Evolutionary conservation across 805 yeast species (phyloP), one percentile per base, ranked within the genome.

Genomic region (Wickerhamiella azymoides): DNA sequence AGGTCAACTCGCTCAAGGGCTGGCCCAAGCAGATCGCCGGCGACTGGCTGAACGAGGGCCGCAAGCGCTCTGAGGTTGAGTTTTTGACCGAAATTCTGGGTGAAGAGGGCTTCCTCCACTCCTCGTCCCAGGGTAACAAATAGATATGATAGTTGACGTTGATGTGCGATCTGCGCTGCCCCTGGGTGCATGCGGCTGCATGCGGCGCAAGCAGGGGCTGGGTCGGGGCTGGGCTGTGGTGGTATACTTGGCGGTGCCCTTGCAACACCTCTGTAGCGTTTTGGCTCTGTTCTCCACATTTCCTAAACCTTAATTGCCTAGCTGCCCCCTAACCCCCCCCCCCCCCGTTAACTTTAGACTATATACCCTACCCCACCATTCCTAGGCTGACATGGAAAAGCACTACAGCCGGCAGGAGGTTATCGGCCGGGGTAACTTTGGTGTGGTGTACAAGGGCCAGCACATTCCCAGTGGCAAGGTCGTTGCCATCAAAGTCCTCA

Each of bases 371-470:
- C 14, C 33, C 14, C 33, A n/a, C 14, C 16, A 7, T 7, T 4
- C 16, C 8, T 6, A 11, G 16, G 33, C 33, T 30, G 33, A 30
- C 33, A 40, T 40, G 44, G 38, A 32, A 37, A 14, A 37, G 40
- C 37, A 42, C 32, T 86, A 79, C 64, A 79, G 80, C 56, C 72
- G 95, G 40, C 80, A 89, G 11, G 96, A 92, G 63, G 79, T 86
- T 28, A 81, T 93, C 11, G 99, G 98, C 8, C 73, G 93, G 48
- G 99, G 99, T 18, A 92, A 86, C 66, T 92, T 92, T 63, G 99
- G 99, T 39, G 80, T 88, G 21, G 99, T 92, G 4, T 92, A 89
- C 63, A 88, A 86, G 61, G 98, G 94, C 39, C 50, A 51, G 19
- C 59, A 65, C 48, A 46, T 55, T 17, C 58, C 74, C 47, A 80